Evolutionary conservation across 1,139 yeast species (phyloP).

Genomic region (Geotrichum reessii): DNA sequence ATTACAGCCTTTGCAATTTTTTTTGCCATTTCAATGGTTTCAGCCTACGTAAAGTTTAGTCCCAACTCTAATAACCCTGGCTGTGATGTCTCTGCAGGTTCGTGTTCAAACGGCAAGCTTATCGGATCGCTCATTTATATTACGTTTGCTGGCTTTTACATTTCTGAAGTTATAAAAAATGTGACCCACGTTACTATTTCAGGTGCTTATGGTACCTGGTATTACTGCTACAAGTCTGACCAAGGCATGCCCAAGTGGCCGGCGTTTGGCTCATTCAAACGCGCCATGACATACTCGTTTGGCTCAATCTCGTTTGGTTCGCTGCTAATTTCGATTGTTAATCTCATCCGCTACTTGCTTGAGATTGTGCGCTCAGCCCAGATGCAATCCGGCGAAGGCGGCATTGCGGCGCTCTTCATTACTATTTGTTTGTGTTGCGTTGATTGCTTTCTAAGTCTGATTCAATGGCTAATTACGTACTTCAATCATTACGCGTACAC

Average conservation of each 20-base stretch:
- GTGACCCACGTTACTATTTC: slow-evolving; percentile 80
- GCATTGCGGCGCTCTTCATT: slow-evolving; percentile 48
- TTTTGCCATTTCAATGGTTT: slow-evolving; percentile 62
- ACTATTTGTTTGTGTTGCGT: slow-evolving; percentile 48
- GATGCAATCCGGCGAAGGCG: slow-evolving; percentile 38
- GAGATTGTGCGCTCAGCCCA: slow-evolving; percentile 49
- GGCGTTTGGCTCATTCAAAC: slow-evolving; percentile 72
- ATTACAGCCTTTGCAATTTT: slow-evolving; percentile 61
- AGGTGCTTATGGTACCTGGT: slow-evolving; percentile 91
- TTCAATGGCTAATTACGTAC: slow-evolving; percentile 78
- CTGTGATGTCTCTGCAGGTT: slow-evolving; percentile 54
- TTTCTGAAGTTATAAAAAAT: slow-evolving; percentile 77
- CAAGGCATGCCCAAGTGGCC: slow-evolving; percentile 79
- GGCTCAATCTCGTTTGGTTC: slow-evolving; percentile 92
- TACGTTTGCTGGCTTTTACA: slow-evolving; percentile 80
- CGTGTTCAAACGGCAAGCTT: slow-evolving; percentile 60
- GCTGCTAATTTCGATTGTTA: slow-evolving; percentile 69
- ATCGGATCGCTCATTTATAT: slow-evolving; percentile 62
- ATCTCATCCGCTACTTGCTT: slow-evolving; percentile 51
- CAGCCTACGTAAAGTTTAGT: slow-evolving; percentile 70
- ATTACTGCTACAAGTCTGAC: slow-evolving; percentile 68
- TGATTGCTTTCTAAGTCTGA: slow-evolving; percentile 55
- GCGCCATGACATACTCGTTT: slow-evolving; percentile 80
- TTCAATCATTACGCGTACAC: slow-evolving; percentile 90
- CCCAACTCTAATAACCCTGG: slow-evolving; percentile 44